These are phyloP conservation scores for Cutaneotrichosporon mucoides DNA, from an alignment of 1,284 basidiomycete species.

Conservation along the genomic window DNA sequence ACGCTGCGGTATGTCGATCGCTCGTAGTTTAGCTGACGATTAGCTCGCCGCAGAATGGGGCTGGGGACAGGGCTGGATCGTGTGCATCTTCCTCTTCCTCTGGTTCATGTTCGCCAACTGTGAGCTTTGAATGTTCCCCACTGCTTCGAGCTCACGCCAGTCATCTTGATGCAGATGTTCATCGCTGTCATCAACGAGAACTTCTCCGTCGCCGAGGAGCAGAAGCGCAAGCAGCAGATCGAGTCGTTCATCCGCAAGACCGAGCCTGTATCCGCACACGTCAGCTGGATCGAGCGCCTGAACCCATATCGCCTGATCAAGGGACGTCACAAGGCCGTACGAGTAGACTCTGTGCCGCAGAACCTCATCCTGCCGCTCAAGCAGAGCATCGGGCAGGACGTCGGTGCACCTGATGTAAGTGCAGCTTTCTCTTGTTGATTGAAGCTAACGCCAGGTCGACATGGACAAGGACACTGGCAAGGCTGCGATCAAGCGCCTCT, in stretches of 20 bases:
- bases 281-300: constrained; percentile 67
- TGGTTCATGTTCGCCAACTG: constrained; percentile 96
- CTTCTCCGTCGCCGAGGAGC: constrained; percentile 87
- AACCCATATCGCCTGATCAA: constrained; percentile 86
- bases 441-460: not conserved
- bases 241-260: constrained; percentile 54
- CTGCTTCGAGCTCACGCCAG: constrained; percentile 51
- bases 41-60: constrained; percentile 57
- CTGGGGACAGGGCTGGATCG: constrained; percentile 69
- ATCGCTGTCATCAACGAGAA: constrained; percentile 99
- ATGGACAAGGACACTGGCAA: constrained; percentile 13
- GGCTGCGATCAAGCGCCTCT: constrained; percentile 27
- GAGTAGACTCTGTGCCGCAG: constrained; percentile 65
- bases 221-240: constrained; percentile 78
- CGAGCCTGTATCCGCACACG: constrained; percentile 49
- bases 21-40: not conserved
- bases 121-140: constrained; percentile 50
- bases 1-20: constrained; percentile 54
- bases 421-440: not conserved
- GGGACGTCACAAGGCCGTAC: constrained; percentile 67
- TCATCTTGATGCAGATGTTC: constrained; percentile 96
- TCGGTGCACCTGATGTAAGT: constrained; percentile 28
- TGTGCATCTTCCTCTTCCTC: constrained; percentile 68
- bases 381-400: constrained; percentile 66
- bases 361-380: constrained; percentile 71